Conservation (phyloP, 1,284 basidiomycete genomes). For the Ceratobasidium sp. region DNA sequence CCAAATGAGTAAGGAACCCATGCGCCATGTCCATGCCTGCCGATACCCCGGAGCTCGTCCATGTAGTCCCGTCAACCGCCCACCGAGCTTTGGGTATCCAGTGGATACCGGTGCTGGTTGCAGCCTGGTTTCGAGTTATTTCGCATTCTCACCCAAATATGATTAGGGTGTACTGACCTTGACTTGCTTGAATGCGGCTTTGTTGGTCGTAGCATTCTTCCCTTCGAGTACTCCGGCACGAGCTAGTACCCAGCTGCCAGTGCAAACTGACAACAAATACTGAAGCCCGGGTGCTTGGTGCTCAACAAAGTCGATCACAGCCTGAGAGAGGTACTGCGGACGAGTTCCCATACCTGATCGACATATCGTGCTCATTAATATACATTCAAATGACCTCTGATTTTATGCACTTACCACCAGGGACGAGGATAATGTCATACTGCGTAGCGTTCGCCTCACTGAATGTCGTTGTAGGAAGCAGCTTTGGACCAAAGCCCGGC, state of each 20-base stretch:
- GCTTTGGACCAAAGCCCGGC: background rate
- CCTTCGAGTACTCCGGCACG: conserved; percentile 33
- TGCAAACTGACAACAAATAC: conserved; percentile 36
- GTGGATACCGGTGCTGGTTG: conserved; percentile 31
- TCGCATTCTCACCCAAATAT: background rate
- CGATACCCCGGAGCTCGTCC: conserved; percentile 52
- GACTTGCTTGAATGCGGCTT: conserved; percentile 4
- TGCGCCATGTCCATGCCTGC: conserved; percentile 51
- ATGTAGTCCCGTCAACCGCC: conserved; percentile 52
- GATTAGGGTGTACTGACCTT: background rate
- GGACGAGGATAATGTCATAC: conserved; percentile 35
- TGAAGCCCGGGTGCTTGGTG: conserved; percentile 8
- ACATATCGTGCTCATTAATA: background rate
- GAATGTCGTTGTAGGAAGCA: background rate
- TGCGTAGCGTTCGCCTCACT: conserved; percentile 3
- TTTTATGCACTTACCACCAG: conserved; percentile 21
- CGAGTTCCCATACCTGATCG: background rate
- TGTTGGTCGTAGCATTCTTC: conserved; percentile 37
- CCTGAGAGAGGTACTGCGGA: background rate
- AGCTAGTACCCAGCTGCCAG: conserved; percentile 29
- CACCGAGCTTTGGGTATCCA: conserved; percentile 52
- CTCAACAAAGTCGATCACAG: conserved; percentile 8
- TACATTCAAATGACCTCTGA: background rate
- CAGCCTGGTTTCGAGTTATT: background rate
- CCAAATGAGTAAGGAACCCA: conserved; percentile 47